Evolutionary conservation across 495 filamentous ascomycete species (phyloP), one percentile per base, ranked within the genome.

Genomic region (Hypoxylon subgilvum): DNA sequence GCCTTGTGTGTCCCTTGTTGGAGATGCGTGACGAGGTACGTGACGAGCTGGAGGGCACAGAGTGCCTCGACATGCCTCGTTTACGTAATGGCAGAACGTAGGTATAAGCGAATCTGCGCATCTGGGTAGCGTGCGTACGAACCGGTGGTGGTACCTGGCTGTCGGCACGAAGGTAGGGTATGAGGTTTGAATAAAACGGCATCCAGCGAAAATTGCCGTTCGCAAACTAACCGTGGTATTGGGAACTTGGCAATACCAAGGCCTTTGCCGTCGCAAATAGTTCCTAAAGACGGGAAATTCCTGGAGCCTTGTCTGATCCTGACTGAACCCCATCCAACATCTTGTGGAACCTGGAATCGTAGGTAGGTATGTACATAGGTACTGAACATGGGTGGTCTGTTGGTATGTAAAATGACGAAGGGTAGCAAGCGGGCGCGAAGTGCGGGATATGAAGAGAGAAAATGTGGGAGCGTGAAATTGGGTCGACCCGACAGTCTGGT

Each of bases 401-500:
- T 44, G 32, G 19, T 35, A 54, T 21, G 48, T 27, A 39, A 49
- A 23, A 45, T 19, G 35, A 35, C 30, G 23, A 25, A 51, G 38
- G 36, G 31, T 39, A 34, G 28, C 42, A 42, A 54, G 41, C 42
- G 36, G 39, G 52, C 40, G 47, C 23, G 19, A 49, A 52, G 27
- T 16, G 48, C 53, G 43, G 60, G 47, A 57, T 48, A 39, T 41
- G 49, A 42, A 40, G 49, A 53, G 45, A 52, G 36, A 55, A 57
- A 52, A 27, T 52, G 53, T 50, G 46, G 18, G 36, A 19, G 19
- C 12, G 31, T 54, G 35, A 57, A 59, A 59, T 55, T 58, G 28
- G 25, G 43, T 14, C 34, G 50, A 64, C 61, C 61, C 61, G 54
- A 59, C 54, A 64, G 39, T 45, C 50, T 64, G 61, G 61, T 59